Evolutionary conservation across 2,329 filamentous ascomycete genomes (phyloP).

Genomic region (Neurospora crassa): DNA sequence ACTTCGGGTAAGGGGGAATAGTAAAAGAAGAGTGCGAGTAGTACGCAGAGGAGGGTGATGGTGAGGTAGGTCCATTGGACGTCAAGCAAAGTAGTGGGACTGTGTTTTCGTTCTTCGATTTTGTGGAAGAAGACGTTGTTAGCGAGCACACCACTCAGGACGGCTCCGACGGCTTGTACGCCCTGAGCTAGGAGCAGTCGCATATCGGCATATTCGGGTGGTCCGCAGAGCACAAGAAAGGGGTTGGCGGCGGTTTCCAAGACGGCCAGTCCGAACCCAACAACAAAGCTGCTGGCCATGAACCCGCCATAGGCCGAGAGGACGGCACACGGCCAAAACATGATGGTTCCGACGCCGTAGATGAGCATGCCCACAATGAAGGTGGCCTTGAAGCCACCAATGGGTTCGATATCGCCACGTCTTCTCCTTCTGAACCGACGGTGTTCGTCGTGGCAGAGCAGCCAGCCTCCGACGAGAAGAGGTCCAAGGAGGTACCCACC

Average conservation of each 20-base stretch:
- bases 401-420: slow-evolving; percentile 28
- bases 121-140: slow-evolving; percentile 63
- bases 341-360: slow-evolving; percentile 68
- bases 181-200: slow-evolving; percentile 68
- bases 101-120: slow-evolving; percentile 30
- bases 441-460: slow-evolving; percentile 59
- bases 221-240: slow-evolving; percentile 63
- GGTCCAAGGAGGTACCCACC: slow-evolving; percentile 63
- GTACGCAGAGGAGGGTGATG: slow-evolving; percentile 64
- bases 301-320: slow-evolving; percentile 69
- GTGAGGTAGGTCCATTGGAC: slow-evolving; percentile 84
- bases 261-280: slow-evolving; percentile 66
- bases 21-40: slow-evolving; percentile 59
- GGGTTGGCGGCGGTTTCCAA: slow-evolving; percentile 77
- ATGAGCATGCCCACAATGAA: slow-evolving; percentile 70
- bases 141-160: slow-evolving; percentile 63
- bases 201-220: slow-evolving; percentile 61
- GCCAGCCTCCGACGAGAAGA: slow-evolving; percentile 57
- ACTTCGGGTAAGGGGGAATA: slow-evolving; percentile 58
- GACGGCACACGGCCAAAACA: slow-evolving; percentile 76
- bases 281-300: slow-evolving; percentile 63
- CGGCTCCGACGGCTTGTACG: slow-evolving; percentile 64
- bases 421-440: slow-evolving; percentile 31
- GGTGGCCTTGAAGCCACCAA: slow-evolving; percentile 66
- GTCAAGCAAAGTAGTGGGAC: slow-evolving; percentile 50